Evolutionary conservation across 2,329 filamentous ascomycete species (phyloP).

Genomic region (Colletotrichum viniferum): DNA sequence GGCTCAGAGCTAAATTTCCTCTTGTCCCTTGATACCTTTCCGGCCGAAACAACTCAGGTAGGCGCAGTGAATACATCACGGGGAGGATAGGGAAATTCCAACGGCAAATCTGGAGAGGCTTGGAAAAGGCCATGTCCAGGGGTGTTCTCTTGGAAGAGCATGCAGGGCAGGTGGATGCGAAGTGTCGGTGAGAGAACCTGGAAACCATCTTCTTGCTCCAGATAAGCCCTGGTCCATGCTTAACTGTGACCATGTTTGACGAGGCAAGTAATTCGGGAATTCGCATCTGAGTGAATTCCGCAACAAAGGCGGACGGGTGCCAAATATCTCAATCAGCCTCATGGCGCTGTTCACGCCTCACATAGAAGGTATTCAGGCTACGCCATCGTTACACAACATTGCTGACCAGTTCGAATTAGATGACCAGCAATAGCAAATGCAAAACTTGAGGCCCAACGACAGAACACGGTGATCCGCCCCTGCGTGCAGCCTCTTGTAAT

Average conservation of each 20-base stretch:
- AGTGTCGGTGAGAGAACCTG: constrained; percentile 10
- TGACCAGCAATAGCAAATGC: not conserved
- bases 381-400: not conserved
- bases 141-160: not conserved
- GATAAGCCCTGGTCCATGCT: not conserved
- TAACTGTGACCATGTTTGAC: not conserved
- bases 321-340: not conserved
- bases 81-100: not conserved
- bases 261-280: not conserved
- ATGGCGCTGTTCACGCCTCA: not conserved
- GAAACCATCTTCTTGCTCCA: not conserved
- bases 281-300: not conserved
- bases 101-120: not conserved
- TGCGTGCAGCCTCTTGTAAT: not conserved
- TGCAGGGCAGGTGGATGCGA: not conserved
- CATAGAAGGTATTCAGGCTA: not conserved
- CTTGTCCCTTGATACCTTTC: not conserved
- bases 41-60: not conserved
- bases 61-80: not conserved
- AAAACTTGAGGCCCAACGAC: not conserved
- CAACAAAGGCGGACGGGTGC: not conserved
- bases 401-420: not conserved
- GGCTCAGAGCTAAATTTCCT: not conserved
- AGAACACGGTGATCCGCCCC: not conserved
- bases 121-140: not conserved